phyloP scores from a whole-genome alignment of 2,329 filamentous ascomycete genomes.

The Meredithiella fracta region DNA sequence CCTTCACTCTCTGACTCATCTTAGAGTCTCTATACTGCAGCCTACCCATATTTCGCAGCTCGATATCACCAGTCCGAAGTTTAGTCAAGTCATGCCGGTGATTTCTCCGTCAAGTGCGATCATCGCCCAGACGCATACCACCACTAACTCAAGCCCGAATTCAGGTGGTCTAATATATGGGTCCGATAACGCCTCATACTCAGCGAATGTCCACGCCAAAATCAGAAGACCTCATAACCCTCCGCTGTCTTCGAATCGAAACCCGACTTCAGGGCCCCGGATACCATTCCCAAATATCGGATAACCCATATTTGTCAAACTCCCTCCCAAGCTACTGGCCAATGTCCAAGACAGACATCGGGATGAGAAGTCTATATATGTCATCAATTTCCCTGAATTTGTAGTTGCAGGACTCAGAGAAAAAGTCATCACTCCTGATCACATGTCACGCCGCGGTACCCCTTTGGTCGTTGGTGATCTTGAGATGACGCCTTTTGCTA shows the following conservation, averaged over 20 bases:
- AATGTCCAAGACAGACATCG: neutral
- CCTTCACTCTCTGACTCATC: neutral
- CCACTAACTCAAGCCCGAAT: too few species aligned
- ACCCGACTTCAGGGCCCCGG: neutral
- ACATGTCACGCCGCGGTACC: neutral
- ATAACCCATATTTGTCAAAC: neutral
- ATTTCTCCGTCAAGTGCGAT: neutral
- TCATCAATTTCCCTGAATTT: neutral
- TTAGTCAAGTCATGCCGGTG: neutral
- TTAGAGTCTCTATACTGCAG: too few species aligned
- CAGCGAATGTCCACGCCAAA: neutral
- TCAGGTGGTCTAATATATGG: too few species aligned
- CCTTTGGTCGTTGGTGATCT: constrained; percentile 11
- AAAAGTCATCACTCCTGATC: neutral
- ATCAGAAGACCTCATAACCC: neutral
- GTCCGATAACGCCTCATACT: neutral
- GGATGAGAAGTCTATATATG: neutral
- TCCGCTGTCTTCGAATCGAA: neutral
- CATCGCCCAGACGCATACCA: neutral
- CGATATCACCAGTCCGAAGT: neutral
- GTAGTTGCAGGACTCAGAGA: neutral
- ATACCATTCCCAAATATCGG: neutral
- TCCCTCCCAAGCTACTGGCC: neutral
- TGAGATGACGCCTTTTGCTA: constrained; percentile 1
- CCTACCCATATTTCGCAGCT: too few species aligned